A percentile compares a stretch with the other conserved stretches of the same genome.
Conservation (phyloP, 495 filamentous ascomycete species). For the Haplographium delicatum region DNA sequence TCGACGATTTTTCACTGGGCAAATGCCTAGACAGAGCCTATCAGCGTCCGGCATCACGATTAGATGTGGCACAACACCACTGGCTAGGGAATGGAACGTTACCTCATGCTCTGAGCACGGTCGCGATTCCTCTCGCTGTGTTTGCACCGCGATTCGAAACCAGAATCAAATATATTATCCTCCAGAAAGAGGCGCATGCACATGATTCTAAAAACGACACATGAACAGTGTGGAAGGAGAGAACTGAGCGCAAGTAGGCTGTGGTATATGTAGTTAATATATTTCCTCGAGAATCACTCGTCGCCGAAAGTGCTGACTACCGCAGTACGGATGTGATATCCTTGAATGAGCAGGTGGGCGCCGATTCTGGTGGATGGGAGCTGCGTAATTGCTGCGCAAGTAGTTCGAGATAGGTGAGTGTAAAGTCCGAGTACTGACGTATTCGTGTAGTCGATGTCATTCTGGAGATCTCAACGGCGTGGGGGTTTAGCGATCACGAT, state of each 20-base stretch:
- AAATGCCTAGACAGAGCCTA: background rate
- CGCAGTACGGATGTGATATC: background rate
- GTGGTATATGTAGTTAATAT: constrained; percentile 3
- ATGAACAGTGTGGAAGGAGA: background rate
- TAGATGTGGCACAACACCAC: constrained; percentile 3
- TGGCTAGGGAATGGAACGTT: constrained; percentile 18
- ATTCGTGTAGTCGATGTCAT: no score
- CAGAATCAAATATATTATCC: background rate
- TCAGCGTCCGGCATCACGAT: background rate
- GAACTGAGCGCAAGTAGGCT: background rate
- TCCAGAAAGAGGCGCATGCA: background rate
- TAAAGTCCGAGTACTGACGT: no score
- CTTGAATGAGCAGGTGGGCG: background rate
- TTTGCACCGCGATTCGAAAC: background rate
- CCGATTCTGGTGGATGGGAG: no score
- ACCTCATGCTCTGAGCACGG: constrained; percentile 6
- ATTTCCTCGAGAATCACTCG: background rate
- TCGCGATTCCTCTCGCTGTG: background rate
- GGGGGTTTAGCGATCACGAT: no score
- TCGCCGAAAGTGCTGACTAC: background rate
- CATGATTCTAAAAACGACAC: constrained; percentile 7
- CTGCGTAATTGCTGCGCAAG: no score
- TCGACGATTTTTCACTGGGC: background rate
- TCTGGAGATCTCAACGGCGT: no score
- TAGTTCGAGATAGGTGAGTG: no score